Evolutionary conservation across 257 asterid genomes (phyloP).

Genomic region (Orobanche coerulescens): DNA sequence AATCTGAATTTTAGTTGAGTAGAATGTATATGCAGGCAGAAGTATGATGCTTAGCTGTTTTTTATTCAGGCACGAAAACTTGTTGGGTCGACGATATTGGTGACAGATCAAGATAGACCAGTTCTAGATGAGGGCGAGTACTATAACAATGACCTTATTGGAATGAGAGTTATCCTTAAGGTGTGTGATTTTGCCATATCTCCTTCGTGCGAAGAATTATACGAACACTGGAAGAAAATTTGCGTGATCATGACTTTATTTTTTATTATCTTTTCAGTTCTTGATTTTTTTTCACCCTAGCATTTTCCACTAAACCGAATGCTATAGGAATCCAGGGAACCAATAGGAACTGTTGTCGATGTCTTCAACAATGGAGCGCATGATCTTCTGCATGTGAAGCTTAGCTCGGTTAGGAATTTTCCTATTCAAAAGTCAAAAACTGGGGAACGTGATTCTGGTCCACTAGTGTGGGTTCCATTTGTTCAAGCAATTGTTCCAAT

Average conservation of each 20-base stretch:
- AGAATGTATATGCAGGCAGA: constrained; percentile 3
- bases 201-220: no score
- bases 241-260: neutral
- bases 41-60: constrained; percentile 9
- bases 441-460: constrained; percentile 47
- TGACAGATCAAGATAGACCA: constrained; percentile 71
- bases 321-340: constrained; percentile 63
- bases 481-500: constrained; percentile 87
- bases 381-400: constrained; percentile 77
- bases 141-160: constrained; percentile 78
- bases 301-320: constrained; percentile 5
- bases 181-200: constrained; percentile 34
- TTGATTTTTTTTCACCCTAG: neutral
- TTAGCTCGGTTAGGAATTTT: constrained; percentile 31
- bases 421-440: constrained; percentile 26
- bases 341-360: constrained; percentile 66
- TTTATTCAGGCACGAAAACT: constrained; percentile 73
- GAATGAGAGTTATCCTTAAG: constrained; percentile 79
- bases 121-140: constrained; percentile 79
- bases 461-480: constrained; percentile 83
- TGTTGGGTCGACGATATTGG: constrained; percentile 81
- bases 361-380: constrained; percentile 86
- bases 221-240: no score
- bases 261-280: constrained; percentile 4
- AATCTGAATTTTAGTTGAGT: constrained; percentile 13